These are phyloP conservation scores for Boeremia exigua DNA, from an alignment of 2,329 filamentous ascomycete species.

Conservation along the genomic window DNA sequence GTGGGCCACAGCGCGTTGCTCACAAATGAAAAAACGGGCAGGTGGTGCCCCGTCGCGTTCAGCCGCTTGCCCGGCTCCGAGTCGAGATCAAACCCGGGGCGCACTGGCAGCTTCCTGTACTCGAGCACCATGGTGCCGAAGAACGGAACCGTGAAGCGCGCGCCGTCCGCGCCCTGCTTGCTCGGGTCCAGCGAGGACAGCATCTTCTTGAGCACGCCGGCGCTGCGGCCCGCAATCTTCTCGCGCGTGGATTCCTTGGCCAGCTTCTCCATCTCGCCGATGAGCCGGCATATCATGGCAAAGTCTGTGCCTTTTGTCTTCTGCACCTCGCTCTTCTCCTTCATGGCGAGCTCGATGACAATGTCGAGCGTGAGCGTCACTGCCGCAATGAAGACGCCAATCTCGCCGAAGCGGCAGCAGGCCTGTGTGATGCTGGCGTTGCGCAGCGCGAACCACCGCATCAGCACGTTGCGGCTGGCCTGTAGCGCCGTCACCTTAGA, in stretches of 20 bases:
- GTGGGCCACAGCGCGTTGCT: constrained; percentile 41
- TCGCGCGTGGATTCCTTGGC: constrained; percentile 39
- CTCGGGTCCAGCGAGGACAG: constrained; percentile 40
- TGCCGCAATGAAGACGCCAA: constrained; percentile 45
- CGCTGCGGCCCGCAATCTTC: constrained; percentile 42
- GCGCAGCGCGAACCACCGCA: constrained; percentile 47
- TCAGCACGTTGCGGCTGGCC: constrained; percentile 43
- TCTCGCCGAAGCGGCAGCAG: constrained; percentile 42
- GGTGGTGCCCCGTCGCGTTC: constrained; percentile 31
- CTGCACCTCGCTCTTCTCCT: constrained; percentile 42
- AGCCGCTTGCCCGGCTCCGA: constrained; percentile 38
- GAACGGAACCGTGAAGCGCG: constrained; percentile 40
- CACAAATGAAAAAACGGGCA: constrained; percentile 45
- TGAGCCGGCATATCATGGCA: constrained; percentile 44
- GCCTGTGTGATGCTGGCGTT: constrained; percentile 45
- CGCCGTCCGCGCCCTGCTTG: constrained; percentile 26
- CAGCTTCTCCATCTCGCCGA: constrained; percentile 46
- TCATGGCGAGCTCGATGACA: constrained; percentile 43
- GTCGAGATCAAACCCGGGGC: constrained; percentile 40
- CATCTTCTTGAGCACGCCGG: constrained; percentile 43
- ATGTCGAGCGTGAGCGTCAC: constrained; percentile 46
- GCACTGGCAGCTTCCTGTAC: constrained; percentile 34
- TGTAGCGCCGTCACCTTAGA: constrained; percentile 44
- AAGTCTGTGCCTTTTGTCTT: constrained; percentile 45
- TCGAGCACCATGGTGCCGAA: constrained; percentile 44